These are phyloP conservation scores for Mycena filopes DNA, from an alignment of 768 basidiomycete genomes.

Conservation along the genomic window DNA sequence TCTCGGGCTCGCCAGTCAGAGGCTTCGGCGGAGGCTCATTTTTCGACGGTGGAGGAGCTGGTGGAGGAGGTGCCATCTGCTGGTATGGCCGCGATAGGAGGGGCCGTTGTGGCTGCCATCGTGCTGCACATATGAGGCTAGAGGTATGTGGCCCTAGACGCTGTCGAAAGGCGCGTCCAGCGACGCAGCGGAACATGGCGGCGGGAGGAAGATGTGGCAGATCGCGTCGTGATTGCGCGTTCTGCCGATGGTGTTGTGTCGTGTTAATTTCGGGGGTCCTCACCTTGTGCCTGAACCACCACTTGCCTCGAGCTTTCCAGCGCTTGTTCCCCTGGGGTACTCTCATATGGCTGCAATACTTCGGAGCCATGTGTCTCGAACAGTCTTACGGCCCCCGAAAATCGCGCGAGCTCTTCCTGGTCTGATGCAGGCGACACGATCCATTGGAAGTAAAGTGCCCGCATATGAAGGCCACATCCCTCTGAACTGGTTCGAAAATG, in stretches of 20 bases:
- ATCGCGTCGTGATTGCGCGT: neutral
- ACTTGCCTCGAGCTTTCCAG: too few relatives aligned
- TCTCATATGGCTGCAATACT: conserved; percentile 8
- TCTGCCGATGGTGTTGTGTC: too few relatives aligned
- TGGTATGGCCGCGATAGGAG: conserved; percentile 20
- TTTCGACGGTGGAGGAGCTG: conserved; percentile 19
- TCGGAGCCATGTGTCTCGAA: neutral
- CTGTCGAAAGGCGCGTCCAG: conserved; percentile 11
- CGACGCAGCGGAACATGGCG: conserved; percentile 20
- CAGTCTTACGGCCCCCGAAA: neutral
- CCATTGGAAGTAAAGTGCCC: conserved; percentile 46
- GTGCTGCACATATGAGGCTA: neutral
- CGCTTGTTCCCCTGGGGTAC: too few relatives aligned
- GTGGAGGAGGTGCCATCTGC: conserved; percentile 18
- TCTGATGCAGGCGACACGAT: conserved; percentile 30
- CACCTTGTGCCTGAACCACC: too few relatives aligned
- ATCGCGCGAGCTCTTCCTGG: conserved; percentile 5
- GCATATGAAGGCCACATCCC: conserved; percentile 86
- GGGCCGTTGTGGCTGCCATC: conserved; percentile 10
- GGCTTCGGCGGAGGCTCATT: neutral
- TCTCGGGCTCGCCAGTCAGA: neutral
- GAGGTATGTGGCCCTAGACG: neutral
- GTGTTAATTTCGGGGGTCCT: too few relatives aligned
- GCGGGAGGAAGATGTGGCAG: neutral
- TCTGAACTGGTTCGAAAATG: conserved; percentile 83